phyloP scores from a whole-genome alignment of 305 asterid genomes.

The Ilex paraguariensis region DNA sequence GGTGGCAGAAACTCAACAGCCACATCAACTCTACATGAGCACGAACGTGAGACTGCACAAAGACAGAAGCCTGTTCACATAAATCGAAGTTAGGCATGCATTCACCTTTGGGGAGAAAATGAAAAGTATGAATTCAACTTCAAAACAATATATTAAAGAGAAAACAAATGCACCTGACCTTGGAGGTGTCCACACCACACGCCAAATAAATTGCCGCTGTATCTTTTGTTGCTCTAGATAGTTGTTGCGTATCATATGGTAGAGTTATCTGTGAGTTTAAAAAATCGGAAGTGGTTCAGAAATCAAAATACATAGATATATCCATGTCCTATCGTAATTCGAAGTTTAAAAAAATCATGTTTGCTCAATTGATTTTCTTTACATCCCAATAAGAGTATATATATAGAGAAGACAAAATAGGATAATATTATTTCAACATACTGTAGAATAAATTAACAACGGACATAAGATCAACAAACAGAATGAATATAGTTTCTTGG shows the following conservation, averaged over 20 bases:
- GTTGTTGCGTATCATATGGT: conserved; percentile 70
- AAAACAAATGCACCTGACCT: conserved; percentile 39
- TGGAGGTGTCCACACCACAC: conserved; percentile 86
- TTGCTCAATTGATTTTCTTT: not conserved
- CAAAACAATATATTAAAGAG: not conserved
- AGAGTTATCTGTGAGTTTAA: conserved; percentile 64
- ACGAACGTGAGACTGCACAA: conserved; percentile 96
- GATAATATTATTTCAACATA: too few species aligned
- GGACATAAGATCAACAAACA: not conserved
- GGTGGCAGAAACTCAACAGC: conserved; percentile 81
- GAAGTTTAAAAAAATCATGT: not conserved
- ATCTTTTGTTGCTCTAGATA: conserved; percentile 78
- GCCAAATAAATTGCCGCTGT: conserved; percentile 98
- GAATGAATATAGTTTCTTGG: not conserved
- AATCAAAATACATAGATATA: not conserved
- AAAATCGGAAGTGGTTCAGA: not conserved
- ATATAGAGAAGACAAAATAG: too few species aligned
- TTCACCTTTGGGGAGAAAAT: not conserved
- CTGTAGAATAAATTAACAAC: too few species aligned
- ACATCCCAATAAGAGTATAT: not conserved
- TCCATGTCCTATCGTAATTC: too few species aligned
- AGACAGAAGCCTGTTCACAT: conserved; percentile 76
- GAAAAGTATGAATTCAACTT: not conserved
- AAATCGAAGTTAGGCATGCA: conserved; percentile 22
- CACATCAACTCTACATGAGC: conserved; percentile 97